Percentiles rank a stretch among this genome's conserved stretches.
phyloP scores from a whole-genome alignment of 805 yeast species.

The Cyberlindnera lachancei region DNA sequence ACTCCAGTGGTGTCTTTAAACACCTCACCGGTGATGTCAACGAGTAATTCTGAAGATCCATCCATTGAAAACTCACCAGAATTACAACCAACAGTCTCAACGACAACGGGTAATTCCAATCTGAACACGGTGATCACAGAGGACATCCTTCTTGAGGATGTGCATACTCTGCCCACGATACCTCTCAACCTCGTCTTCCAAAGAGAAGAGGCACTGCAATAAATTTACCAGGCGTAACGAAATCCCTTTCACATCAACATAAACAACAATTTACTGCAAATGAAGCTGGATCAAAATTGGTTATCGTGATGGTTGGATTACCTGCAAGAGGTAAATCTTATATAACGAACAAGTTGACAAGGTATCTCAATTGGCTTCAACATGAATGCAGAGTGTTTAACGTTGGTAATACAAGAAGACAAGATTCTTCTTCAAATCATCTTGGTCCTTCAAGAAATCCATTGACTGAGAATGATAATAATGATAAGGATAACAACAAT shows the following conservation, averaged over 20 bases:
- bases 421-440: slow-evolving; percentile 46
- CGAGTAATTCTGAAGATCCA: slow-evolving; percentile 18
- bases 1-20: slow-evolving; percentile 59
- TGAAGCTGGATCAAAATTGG: slow-evolving; percentile 78
- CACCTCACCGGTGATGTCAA: slow-evolving; percentile 42
- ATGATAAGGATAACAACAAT: neutral
- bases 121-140: too few relatives aligned
- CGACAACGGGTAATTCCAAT: too few relatives aligned
- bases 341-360: slow-evolving; percentile 80
- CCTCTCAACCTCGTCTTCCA: too few relatives aligned
- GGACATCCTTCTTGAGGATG: too few relatives aligned
- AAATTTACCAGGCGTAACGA: slow-evolving; percentile 88
- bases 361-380: slow-evolving; percentile 91
- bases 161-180: too few relatives aligned
- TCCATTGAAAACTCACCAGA: slow-evolving; percentile 27
- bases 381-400: slow-evolving; percentile 87
- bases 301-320: slow-evolving; percentile 92
- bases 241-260: slow-evolving; percentile 55
- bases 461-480: slow-evolving; percentile 34
- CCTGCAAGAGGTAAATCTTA: slow-evolving; percentile 96
- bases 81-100: neutral
- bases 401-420: slow-evolving; percentile 90
- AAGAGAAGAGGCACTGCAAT: slow-evolving; percentile 69
- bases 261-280: slow-evolving; percentile 23
- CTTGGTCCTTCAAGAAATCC: slow-evolving; percentile 70